These are phyloP conservation scores for Phaeoacremonium minimum DNA, from an alignment of 2,329 filamentous ascomycete genomes.

Conservation along the genomic window DNA sequence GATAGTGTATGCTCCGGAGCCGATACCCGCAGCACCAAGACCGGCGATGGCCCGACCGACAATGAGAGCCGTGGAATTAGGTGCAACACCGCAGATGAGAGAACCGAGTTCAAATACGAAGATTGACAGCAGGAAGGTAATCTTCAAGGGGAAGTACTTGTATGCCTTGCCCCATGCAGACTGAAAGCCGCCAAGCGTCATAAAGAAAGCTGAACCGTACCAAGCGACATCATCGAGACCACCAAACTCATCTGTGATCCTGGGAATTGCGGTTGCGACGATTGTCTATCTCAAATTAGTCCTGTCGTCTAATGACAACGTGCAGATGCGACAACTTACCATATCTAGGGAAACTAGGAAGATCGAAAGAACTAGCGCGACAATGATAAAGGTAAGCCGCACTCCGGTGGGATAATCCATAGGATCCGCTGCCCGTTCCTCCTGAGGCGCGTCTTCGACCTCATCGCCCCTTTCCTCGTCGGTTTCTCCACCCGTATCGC, in stretches of 20 bases:
- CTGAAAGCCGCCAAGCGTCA: slow-evolving; percentile 20
- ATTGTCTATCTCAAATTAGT: slow-evolving; percentile 25
- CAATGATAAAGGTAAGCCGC: slow-evolving; percentile 35
- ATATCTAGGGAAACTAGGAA: slow-evolving; percentile 47
- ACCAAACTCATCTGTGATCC: slow-evolving; percentile 25
- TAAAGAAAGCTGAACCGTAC: slow-evolving; percentile 38
- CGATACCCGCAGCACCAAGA: slow-evolving; percentile 10
- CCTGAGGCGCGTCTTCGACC: background rate
- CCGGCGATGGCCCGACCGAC: slow-evolving; percentile 12
- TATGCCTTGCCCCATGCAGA: slow-evolving; percentile 20
- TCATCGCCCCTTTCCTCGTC: slow-evolving; percentile 1
- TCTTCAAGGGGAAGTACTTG: slow-evolving; percentile 34
- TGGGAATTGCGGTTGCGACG: slow-evolving; percentile 34
- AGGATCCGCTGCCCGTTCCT: slow-evolving; percentile 20
- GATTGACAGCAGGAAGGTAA: slow-evolving; percentile 30
- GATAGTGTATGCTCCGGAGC: slow-evolving; percentile 11
- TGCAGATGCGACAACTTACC: slow-evolving; percentile 25
- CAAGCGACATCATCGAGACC: slow-evolving; percentile 35
- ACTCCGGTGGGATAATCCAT: slow-evolving; percentile 33
- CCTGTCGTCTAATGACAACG: background rate
- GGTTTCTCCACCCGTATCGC: background rate
- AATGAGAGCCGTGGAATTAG: slow-evolving; percentile 11
- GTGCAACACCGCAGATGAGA: slow-evolving; percentile 35
- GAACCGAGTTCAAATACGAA: slow-evolving; percentile 39
- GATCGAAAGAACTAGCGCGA: slow-evolving; percentile 40